Conservation (phyloP, 148 eudicot species). For the Beta vulgaris region DNA sequence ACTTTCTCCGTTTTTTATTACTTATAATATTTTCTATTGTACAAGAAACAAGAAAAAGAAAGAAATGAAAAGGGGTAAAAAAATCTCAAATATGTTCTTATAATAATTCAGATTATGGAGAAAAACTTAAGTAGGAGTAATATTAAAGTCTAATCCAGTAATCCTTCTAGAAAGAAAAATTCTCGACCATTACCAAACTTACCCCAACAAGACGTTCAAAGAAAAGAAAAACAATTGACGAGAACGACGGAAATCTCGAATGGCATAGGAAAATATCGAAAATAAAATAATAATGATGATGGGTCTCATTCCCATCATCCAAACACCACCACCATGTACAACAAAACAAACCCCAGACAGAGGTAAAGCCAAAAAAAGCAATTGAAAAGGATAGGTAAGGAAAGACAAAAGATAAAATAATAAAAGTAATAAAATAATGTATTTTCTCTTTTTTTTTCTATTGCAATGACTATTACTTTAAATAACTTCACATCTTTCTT, state of each 20-base stretch:
- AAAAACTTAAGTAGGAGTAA: too few species aligned
- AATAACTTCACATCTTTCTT: too few species aligned
- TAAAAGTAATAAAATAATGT: too few species aligned
- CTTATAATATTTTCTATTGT: too few species aligned
- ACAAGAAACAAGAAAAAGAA: too few species aligned
- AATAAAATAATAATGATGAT: not conserved
- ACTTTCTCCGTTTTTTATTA: too few species aligned
- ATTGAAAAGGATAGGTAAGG: conserved; percentile 17
- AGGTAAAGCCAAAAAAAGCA: conserved; percentile 25
- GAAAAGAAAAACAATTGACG: not conserved
- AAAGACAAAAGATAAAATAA: not conserved
- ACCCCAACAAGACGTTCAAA: not conserved
- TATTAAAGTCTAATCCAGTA: too few species aligned
- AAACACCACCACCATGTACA: conserved; percentile 16
- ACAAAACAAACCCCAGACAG: conserved; percentile 1
- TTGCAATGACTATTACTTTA: too few species aligned
- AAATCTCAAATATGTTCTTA: too few species aligned
- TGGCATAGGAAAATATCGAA: not conserved
- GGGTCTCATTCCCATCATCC: conserved; percentile 19
- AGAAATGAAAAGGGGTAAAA: too few species aligned
- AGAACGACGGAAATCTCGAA: not conserved
- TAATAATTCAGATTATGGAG: too few species aligned
- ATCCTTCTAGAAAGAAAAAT: not conserved
- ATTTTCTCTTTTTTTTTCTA: too few species aligned
- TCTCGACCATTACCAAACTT: not conserved